phyloP scores from a whole-genome alignment of 768 basidiomycete genomes.

The Rubroboletus pulcherrimus region DNA sequence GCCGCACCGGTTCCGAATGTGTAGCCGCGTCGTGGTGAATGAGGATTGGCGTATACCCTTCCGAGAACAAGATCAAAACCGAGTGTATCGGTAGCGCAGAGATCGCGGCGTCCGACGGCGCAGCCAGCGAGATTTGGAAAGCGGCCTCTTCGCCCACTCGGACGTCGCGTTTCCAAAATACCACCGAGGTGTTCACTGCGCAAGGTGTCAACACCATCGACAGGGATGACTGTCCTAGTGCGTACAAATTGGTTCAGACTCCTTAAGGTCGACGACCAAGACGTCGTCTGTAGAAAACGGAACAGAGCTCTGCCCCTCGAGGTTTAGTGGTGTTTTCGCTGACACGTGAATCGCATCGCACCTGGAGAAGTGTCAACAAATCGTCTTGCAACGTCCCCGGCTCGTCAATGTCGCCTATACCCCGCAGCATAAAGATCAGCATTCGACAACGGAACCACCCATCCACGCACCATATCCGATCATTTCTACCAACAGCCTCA shows the following conservation, averaged over 20 bases:
- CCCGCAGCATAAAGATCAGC: conserved; percentile 20
- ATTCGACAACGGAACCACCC: not conserved
- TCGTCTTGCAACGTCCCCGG: conserved; percentile 59
- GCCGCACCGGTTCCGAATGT: conserved; percentile 13
- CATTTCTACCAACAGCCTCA: conserved; percentile 80
- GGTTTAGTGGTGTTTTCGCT: not conserved
- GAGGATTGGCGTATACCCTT: conserved; percentile 44
- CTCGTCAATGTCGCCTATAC: conserved; percentile 42
- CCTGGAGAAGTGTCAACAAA: conserved; percentile 69
- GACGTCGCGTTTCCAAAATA: conserved; percentile 70
- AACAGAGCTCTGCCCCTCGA: conserved; percentile 57
- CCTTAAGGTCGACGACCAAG: conserved; percentile 58
- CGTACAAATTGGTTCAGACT: conserved; percentile 63
- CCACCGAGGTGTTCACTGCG: conserved; percentile 58
- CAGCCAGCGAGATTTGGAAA: conserved; percentile 70
- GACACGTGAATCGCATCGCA: conserved; percentile 26
- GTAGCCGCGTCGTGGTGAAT: conserved; percentile 42
- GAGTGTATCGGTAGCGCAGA: conserved; percentile 58
- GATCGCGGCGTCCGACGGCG: conserved; percentile 47
- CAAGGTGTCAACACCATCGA: conserved; percentile 1
- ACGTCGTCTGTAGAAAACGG: conserved; percentile 55
- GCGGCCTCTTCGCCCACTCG: conserved; percentile 58
- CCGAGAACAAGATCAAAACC: conserved; percentile 58
- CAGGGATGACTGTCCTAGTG: conserved; percentile 1
- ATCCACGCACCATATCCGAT: conserved; percentile 61